These are phyloP conservation scores for Chrysosporium keratinophilum DNA, from an alignment of 2,329 filamentous ascomycete genomes.

Conservation along the genomic window DNA sequence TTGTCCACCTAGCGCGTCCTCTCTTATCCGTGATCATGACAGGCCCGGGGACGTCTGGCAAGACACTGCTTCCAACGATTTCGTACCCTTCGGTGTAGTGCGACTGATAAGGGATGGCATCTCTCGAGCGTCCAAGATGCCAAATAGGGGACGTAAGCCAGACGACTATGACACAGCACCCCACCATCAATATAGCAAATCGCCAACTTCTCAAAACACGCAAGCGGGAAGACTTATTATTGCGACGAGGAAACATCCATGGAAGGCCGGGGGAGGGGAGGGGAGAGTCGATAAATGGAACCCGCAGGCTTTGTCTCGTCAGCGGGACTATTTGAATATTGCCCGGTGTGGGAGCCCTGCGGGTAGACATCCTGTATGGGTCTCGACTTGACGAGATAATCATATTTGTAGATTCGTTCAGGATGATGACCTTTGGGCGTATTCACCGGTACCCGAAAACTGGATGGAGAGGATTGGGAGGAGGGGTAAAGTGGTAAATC, in stretches of 20 bases:
- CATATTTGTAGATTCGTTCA: slow-evolving; percentile 19
- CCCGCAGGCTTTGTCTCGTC: slow-evolving; percentile 49
- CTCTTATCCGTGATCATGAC: slow-evolving; percentile 57
- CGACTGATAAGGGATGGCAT: background rate
- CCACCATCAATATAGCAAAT: slow-evolving; percentile 45
- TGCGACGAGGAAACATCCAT: slow-evolving; percentile 54
- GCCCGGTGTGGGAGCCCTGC: slow-evolving; percentile 16
- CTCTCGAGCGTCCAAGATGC: background rate
- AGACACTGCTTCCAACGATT: slow-evolving; percentile 46
- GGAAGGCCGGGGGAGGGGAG: slow-evolving; percentile 62
- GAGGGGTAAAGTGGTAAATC: too few species aligned
- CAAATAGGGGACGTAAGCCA: background rate
- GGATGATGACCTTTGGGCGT: background rate
- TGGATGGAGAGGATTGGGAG: background rate
- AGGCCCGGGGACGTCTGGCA: slow-evolving; percentile 64
- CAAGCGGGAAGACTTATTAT: slow-evolving; percentile 49
- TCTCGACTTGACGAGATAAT: slow-evolving; percentile 26
- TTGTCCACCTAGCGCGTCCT: slow-evolving; percentile 64
- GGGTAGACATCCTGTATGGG: slow-evolving; percentile 22
- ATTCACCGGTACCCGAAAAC: background rate
- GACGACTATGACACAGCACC: slow-evolving; percentile 17
- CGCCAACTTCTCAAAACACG: slow-evolving; percentile 51
- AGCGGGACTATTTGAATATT: slow-evolving; percentile 14
- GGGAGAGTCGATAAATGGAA: slow-evolving; percentile 56
- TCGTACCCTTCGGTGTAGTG: slow-evolving; percentile 26